A percentile compares a stretch with the other conserved stretches of the same genome.
phyloP scores from a whole-genome alignment of 73 alveolate genomes.

The Urostyla sp. region DNA sequence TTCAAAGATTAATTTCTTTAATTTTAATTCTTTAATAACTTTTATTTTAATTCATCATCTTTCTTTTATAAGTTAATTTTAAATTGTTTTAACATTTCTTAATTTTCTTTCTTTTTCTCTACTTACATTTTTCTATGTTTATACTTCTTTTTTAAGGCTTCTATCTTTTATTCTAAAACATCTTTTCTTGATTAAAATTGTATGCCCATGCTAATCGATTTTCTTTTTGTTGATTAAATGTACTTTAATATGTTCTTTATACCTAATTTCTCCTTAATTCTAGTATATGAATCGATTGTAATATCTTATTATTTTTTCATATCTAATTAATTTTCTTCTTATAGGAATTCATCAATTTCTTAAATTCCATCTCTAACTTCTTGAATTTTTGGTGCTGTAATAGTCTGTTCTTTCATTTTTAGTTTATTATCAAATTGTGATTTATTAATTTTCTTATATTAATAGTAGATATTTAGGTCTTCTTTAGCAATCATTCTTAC shows the following conservation, averaged over 20 bases:
- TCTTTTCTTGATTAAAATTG: constrained; percentile 11
- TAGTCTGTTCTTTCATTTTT: neutral
- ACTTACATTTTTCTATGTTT: neutral
- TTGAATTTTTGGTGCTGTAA: neutral
- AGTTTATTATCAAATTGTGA: neutral
- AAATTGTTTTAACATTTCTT: neutral
- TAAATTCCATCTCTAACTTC: neutral
- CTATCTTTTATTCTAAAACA: neutral
- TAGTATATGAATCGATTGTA: neutral
- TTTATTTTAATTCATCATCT: neutral
- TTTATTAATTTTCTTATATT: constrained; percentile 8
- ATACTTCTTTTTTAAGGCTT: neutral
- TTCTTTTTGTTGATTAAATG: neutral
- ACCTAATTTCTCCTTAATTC: constrained; percentile 4
- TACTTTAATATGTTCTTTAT: constrained; percentile 8
- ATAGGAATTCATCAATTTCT: constrained; percentile 11
- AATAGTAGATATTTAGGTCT: constrained; percentile 1
- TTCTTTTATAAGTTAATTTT: neutral
- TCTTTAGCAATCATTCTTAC: constrained; percentile 2
- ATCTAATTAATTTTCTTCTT: neutral
- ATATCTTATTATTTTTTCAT: neutral
- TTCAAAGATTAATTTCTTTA: too few relatives aligned
- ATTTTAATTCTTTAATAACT: neutral
- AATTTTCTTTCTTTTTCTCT: neutral
- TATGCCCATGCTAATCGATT: neutral